Conservation (phyloP, 2,329 filamentous ascomycete genomes). For the Akanthomyces dipterigenus region DNA sequence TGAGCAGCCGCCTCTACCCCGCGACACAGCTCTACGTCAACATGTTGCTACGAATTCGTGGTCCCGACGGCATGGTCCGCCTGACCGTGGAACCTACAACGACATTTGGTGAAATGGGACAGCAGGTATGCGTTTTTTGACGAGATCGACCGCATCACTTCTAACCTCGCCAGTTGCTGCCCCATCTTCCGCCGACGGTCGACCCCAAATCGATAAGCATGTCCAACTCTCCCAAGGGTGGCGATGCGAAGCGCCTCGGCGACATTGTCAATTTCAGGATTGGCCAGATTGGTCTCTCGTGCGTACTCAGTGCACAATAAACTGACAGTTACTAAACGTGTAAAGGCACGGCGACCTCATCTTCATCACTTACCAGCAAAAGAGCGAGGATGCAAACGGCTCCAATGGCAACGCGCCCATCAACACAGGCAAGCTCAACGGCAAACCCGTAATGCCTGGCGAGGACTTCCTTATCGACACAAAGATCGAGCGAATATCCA, state of each 20-base stretch:
- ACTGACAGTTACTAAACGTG: slow-evolving; percentile 20
- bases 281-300: slow-evolving; percentile 55
- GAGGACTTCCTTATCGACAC: slow-evolving; percentile 62
- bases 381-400: slow-evolving; percentile 31
- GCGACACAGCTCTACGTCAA: slow-evolving; percentile 19
- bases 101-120: slow-evolving; percentile 59
- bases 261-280: slow-evolving; percentile 53
- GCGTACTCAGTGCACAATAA: slow-evolving; percentile 17
- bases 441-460: slow-evolving; percentile 62
- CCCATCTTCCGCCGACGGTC: slow-evolving; percentile 55
- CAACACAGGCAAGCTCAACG: slow-evolving; percentile 67
- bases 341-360: slow-evolving; percentile 82
- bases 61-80: slow-evolving; percentile 88
- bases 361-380: slow-evolving; percentile 72
- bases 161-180: slow-evolving; percentile 41
- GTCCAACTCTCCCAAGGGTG: slow-evolving; percentile 53
- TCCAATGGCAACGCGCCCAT: slow-evolving; percentile 30
- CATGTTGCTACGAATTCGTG: slow-evolving; percentile 83
- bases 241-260: slow-evolving; percentile 50
- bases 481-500: slow-evolving; percentile 52
- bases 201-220: slow-evolving; percentile 53
- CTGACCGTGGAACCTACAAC: slow-evolving; percentile 69
- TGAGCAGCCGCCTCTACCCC: neutral
- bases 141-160: neutral
- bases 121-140: slow-evolving; percentile 34